These are phyloP conservation scores for Diplotaxis tenuifolia DNA, from an alignment of 345 rosid species.

Conservation along the genomic window DNA sequence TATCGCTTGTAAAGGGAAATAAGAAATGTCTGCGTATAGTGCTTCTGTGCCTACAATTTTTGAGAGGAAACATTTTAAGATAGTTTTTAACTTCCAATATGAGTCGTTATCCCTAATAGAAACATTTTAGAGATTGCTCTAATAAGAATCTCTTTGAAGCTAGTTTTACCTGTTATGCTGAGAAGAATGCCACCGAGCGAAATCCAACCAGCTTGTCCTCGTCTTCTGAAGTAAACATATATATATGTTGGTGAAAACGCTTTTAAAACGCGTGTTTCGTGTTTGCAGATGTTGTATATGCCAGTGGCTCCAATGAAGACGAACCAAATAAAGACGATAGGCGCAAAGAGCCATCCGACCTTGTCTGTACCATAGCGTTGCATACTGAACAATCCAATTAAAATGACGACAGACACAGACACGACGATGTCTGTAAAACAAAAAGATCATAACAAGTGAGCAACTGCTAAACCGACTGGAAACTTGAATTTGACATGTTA, in stretches of 20 bases:
- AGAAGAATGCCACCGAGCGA: constrained; percentile 95
- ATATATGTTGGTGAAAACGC: constrained; percentile 85
- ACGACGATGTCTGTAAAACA: constrained; percentile 62
- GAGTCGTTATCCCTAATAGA: background rate
- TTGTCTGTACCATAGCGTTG: constrained; percentile 89
- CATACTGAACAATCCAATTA: constrained; percentile 83
- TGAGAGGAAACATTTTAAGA: background rate
- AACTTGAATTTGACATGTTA: constrained; percentile 25
- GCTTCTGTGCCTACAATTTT: background rate
- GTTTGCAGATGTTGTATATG: constrained; percentile 65
- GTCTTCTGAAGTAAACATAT: constrained; percentile 65
- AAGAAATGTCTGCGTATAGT: background rate
- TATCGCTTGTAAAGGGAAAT: constrained; percentile 61
- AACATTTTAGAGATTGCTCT: background rate
- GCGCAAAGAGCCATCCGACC: constrained; percentile 97
- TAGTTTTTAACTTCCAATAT: background rate
- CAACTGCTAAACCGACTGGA: background rate
- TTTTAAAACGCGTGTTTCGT: constrained; percentile 65
- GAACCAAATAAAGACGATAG: constrained; percentile 85
- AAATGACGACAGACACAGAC: constrained; percentile 65
- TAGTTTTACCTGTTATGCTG: constrained; percentile 68
- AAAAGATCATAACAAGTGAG: background rate
- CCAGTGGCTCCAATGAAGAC: constrained; percentile 87
- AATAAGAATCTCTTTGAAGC: background rate
- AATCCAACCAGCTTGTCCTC: constrained; percentile 66